Base-by-base conservation (phyloP, 75 land plant genomes). In the Pseudotsuga menziesii region DNA sequence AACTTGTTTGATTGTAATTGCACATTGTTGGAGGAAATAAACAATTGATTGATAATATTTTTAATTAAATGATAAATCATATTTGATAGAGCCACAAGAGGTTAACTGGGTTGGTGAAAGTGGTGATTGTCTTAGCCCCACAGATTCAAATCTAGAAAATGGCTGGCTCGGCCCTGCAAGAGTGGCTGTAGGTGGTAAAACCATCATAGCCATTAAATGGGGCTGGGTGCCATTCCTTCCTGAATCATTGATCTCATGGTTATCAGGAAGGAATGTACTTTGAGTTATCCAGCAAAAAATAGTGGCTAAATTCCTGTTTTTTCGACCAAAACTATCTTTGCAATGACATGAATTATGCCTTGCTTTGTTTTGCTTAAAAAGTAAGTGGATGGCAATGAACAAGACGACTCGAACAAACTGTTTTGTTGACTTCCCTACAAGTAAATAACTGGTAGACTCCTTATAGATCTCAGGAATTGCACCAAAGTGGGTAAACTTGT, bases 1-100 rank as follows among this genome's bases (percentile, higher is more conserved):
- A n/a, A n/a, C n/a, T n/a, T n/a, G n/a, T n/a, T n/a, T n/a, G n/a
- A n/a, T n/a, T 39, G 23, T n/a, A n/a, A 36, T 41, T 19, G 8
- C 36, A 41, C 44, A 36, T 20, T 69, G 72, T n/a, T 69, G 8
- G 52, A 69, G 52, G 23, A 69, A 67, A 39, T 67, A n/a, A 67
- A 20, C 71, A 17, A 67, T 67, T 39, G 8, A 44, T 32, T 39
- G 22, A 67, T 19, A 17, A 7, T 36, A 67, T 67, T 36, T 67
- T 5, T 20, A 67, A 44, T 19, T 20, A 7, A 5, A n/a, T 36
- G 17, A 32, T 16, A 36, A n/a, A n/a, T n/a, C n/a, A n/a, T n/a
- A n/a, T n/a, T 67, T 67, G n/a, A 67, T 44, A 44, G 52, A 44
- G 0, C 6, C 52, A 44, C 8, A 9, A 44, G 52, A 44, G 52